These are phyloP conservation scores for Fusarium zealandicum DNA, from an alignment of 2,329 filamentous ascomycete genomes.

Conservation along the genomic window DNA sequence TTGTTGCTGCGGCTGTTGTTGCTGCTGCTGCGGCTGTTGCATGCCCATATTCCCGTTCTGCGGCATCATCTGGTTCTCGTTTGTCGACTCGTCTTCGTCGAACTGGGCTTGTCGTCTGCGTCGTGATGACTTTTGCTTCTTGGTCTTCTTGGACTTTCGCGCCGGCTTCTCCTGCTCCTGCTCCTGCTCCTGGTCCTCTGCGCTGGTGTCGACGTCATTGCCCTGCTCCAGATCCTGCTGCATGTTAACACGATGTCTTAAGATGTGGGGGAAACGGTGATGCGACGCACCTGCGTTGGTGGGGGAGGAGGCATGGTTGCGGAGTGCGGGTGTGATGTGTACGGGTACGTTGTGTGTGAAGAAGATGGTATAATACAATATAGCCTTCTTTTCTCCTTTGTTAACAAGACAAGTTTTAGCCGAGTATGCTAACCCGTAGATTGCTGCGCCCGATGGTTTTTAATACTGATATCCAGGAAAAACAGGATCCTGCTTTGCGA, in stretches of 20 bases:
- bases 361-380: too few relatives aligned
- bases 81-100: not conserved
- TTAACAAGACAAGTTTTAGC: too few relatives aligned
- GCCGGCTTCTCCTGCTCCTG: slow-evolving; percentile 4
- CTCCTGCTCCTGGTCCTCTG: not conserved
- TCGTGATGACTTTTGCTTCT: not conserved
- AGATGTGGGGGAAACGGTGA: not conserved
- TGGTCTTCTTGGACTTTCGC: slow-evolving; percentile 7
- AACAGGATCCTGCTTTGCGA: too few relatives aligned
- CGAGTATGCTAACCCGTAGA: too few relatives aligned
- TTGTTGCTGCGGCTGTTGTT: not conserved
- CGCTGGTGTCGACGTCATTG: slow-evolving; percentile 1
- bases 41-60: not conserved
- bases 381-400: too few relatives aligned
- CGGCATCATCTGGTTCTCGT: not conserved
- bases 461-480: too few relatives aligned
- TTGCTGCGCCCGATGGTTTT: too few relatives aligned
- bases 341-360: too few relatives aligned
- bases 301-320: not conserved
- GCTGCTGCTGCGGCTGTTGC: not conserved
- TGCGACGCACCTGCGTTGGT: not conserved
- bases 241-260: not conserved
- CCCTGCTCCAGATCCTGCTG: not conserved
- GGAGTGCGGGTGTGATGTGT: too few relatives aligned
- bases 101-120: not conserved